These are phyloP conservation scores for Immersiella caudata DNA, from an alignment of 495 filamentous ascomycete species.

Conservation along the genomic window DNA sequence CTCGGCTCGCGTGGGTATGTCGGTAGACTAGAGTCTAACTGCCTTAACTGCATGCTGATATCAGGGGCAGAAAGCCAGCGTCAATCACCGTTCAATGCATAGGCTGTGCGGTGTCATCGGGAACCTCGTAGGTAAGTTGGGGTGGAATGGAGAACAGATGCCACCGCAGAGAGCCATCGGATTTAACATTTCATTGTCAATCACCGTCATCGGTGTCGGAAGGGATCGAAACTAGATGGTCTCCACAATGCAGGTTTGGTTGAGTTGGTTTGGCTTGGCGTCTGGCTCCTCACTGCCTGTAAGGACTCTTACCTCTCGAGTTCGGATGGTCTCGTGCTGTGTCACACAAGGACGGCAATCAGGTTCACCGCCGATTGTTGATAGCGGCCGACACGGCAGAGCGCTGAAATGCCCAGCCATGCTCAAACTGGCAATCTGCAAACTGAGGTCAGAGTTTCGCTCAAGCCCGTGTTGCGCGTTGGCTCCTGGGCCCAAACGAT, in stretches of 20 bases:
- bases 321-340: background rate
- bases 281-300: background rate
- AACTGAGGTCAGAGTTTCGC: constrained; percentile 1
- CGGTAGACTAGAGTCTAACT: background rate
- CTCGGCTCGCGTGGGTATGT: constrained; percentile 12
- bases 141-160: background rate
- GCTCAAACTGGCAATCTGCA: background rate
- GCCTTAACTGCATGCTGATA: background rate
- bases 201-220: background rate
- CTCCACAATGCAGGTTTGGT: background rate
- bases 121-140: background rate
- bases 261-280: background rate
- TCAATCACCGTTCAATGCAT: background rate
- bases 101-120: background rate
- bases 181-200: background rate
- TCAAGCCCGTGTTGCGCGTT: background rate
- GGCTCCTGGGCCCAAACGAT: background rate
- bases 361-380: background rate
- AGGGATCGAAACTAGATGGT: background rate
- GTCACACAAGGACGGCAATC: background rate
- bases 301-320: background rate
- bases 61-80: background rate
- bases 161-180: background rate
- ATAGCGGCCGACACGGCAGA: background rate
- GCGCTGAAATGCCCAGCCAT: no score